Percentiles rank a stretch among this genome's conserved stretches.
Evolutionary conservation across 2,329 filamentous ascomycete genomes (phyloP).

Genomic region (Aureobasidium lini): DNA sequence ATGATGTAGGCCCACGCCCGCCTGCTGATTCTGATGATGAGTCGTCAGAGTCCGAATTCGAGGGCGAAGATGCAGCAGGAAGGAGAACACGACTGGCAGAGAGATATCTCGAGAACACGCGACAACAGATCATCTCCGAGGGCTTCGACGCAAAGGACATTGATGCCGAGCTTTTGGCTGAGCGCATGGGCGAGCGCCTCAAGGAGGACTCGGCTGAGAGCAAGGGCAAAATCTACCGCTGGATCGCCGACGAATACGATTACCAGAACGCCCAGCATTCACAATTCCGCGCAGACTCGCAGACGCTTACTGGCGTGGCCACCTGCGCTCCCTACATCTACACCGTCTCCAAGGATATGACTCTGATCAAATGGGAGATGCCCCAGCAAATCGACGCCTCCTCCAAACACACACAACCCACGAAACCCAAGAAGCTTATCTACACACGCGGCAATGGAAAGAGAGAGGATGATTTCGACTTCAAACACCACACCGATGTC

Average conservation of each 20-base stretch:
- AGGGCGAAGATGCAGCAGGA: slow-evolving; percentile 81
- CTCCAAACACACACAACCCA: slow-evolving; percentile 51
- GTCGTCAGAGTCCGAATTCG: slow-evolving; percentile 45
- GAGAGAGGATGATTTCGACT: slow-evolving; percentile 56
- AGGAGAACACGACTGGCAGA: slow-evolving; percentile 80
- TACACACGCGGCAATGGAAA: slow-evolving; percentile 56
- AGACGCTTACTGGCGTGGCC: slow-evolving; percentile 71
- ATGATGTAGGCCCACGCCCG: slow-evolving; percentile 31
- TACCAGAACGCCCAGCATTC: slow-evolving; percentile 61
- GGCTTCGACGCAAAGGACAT: slow-evolving; percentile 94
- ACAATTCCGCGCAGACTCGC: slow-evolving; percentile 71
- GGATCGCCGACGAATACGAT: slow-evolving; percentile 65
- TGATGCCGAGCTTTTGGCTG: slow-evolving; percentile 80
- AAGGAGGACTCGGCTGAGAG: slow-evolving; percentile 87
- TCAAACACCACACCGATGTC: slow-evolving; percentile 62
- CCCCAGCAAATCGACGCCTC: slow-evolving; percentile 40
- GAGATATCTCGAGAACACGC: slow-evolving; percentile 85
- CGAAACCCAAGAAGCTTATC: slow-evolving; percentile 52
- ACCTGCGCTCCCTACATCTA: slow-evolving; percentile 74
- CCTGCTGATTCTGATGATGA: slow-evolving; percentile 8
- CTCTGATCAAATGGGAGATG: slow-evolving; percentile 82
- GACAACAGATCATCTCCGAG: slow-evolving; percentile 64
- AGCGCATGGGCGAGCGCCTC: slow-evolving; percentile 56
- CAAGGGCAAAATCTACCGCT: slow-evolving; percentile 82
- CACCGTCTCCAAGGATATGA: slow-evolving; percentile 78